A percentile compares a stretch with the other conserved stretches of the same genome.
Conservation (phyloP, 768 basidiomycete genomes). For the Rhodocollybia butyracea region DNA sequence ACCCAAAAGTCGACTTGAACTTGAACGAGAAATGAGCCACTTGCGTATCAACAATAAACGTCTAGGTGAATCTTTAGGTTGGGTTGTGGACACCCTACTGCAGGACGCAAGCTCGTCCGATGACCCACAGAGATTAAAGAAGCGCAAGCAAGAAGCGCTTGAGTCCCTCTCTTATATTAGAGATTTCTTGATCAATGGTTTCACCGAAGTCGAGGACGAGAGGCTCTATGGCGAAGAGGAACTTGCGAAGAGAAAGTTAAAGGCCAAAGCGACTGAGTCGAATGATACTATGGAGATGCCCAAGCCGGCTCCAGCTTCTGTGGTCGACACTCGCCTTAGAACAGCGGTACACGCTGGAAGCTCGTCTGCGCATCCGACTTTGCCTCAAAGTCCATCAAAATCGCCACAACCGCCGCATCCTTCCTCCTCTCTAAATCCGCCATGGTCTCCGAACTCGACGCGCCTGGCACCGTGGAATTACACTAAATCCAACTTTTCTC, state of each 20-base stretch:
- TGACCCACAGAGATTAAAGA: slow-evolving; percentile 36
- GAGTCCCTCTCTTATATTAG: slow-evolving; percentile 76
- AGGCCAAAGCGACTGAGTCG: slow-evolving; percentile 19
- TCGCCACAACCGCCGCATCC: slow-evolving; percentile 5
- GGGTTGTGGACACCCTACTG: slow-evolving; percentile 71
- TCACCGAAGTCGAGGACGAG: slow-evolving; percentile 58
- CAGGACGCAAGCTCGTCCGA: slow-evolving; percentile 47
- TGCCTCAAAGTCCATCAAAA: slow-evolving; percentile 13
- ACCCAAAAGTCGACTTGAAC: slow-evolving; percentile 63
- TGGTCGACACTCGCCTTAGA: slow-evolving; percentile 33
- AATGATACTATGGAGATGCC: slow-evolving; percentile 16
- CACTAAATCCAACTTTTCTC: slow-evolving; percentile 48
- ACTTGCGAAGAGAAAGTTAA: slow-evolving; percentile 30
- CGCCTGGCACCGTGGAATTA: slow-evolving; percentile 53
- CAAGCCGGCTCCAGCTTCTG: slow-evolving; percentile 31
- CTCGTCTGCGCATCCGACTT: slow-evolving; percentile 12
- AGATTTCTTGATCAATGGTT: slow-evolving; percentile 61
- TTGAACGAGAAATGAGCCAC: slow-evolving; percentile 59
- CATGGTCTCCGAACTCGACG: slow-evolving; percentile 14
- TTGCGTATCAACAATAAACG: slow-evolving; percentile 56
- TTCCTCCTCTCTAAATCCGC: slow-evolving; percentile 10
- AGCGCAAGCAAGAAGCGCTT: slow-evolving; percentile 59
- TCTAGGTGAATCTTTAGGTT: slow-evolving; percentile 66
- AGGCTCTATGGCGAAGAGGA: slow-evolving; percentile 59
- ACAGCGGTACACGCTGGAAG: neutral